These are phyloP conservation scores for Suillus hirtellus DNA, from an alignment of 768 basidiomycete genomes.

Conservation along the genomic window DNA sequence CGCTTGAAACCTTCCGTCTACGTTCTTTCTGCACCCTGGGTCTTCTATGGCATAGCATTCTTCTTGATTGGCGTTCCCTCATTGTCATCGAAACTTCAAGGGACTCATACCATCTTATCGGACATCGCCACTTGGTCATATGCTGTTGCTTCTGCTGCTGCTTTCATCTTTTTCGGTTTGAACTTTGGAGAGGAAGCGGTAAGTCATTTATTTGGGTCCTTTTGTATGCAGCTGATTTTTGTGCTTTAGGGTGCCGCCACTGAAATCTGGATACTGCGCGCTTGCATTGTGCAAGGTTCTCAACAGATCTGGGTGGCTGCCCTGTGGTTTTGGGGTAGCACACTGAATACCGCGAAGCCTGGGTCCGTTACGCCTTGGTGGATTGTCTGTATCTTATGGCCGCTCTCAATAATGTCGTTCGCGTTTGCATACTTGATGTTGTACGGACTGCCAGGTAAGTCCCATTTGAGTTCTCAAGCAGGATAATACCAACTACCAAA, in stretches of 20 bases:
- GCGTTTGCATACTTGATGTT: conserved; percentile 82
- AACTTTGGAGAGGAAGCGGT: conserved; percentile 98
- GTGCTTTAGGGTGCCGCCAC: conserved; percentile 78
- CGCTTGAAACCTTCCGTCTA: conserved; percentile 86
- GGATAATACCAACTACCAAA: conserved; percentile 14
- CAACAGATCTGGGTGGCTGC: conserved; percentile 97
- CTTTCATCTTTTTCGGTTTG: conserved; percentile 91
- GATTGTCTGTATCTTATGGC: conserved; percentile 83
- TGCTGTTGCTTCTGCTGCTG: conserved; percentile 89
- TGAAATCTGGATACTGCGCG: conserved; percentile 90
- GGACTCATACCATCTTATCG: conserved; percentile 65
- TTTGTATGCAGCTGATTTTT: conserved; percentile 14
- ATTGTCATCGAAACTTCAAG: conserved; percentile 55
- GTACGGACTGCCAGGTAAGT: conserved; percentile 80
- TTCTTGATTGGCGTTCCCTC: conserved; percentile 90
- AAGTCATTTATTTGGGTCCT: conserved; percentile 25
- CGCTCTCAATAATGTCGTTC: conserved; percentile 72
- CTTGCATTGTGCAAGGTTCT: conserved; percentile 91
- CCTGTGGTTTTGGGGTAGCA: conserved; percentile 94
- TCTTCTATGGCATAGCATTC: conserved; percentile 90
- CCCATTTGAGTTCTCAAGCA: background rate
- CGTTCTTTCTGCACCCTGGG: conserved; percentile 83
- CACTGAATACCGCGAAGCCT: conserved; percentile 57
- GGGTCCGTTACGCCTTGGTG: conserved; percentile 74
- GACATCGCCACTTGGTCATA: conserved; percentile 88